Percentiles rank a stretch among this genome's conserved stretches.
These are phyloP conservation scores for Dothistroma pini DNA, from an alignment of 2,329 filamentous ascomycete genomes.

Conservation along the genomic window DNA sequence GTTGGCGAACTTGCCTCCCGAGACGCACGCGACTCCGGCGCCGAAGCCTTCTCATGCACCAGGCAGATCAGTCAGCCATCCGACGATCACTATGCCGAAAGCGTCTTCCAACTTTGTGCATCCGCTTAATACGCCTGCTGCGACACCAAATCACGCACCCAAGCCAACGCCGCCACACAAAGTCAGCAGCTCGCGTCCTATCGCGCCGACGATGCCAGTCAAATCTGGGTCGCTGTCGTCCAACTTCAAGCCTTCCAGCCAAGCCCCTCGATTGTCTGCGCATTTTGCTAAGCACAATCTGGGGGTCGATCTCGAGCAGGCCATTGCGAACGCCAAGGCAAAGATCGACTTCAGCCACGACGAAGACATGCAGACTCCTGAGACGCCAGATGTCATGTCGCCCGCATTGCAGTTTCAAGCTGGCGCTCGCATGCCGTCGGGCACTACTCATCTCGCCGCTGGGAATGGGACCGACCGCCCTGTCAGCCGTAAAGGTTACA, in stretches of 20 bases:
- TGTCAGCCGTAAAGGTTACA: constrained; percentile 30
- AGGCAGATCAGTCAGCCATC: constrained; percentile 6
- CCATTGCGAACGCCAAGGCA: constrained; percentile 30
- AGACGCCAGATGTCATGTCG: constrained; percentile 21
- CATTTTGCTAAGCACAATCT: constrained; percentile 41
- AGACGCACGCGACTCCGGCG: constrained; percentile 24
- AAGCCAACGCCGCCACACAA: constrained; percentile 14
- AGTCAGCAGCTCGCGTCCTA: neutral
- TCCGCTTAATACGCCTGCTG: constrained; percentile 28
- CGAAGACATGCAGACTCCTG: constrained; percentile 29
- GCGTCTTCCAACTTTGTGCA: constrained; percentile 25
- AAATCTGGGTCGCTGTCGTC: constrained; percentile 4
- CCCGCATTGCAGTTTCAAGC: constrained; percentile 19
- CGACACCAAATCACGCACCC: constrained; percentile 11
- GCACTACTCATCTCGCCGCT: constrained; percentile 8
- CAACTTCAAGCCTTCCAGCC: constrained; percentile 38
- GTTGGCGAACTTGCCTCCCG: constrained; percentile 30
- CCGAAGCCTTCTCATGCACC: constrained; percentile 18
- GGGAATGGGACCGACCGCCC: constrained; percentile 21
- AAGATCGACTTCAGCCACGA: constrained; percentile 34
- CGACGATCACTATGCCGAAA: neutral
- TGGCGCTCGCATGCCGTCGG: constrained; percentile 17
- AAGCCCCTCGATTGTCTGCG: constrained; percentile 42
- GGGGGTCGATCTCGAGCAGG: constrained; percentile 37
- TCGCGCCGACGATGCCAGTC: constrained; percentile 8